Percentiles rank a stretch among this genome's conserved stretches.
These are phyloP conservation scores for Wickerhamiella vanderwaltii DNA, from an alignment of 805 yeast species.

Conservation along the genomic window DNA sequence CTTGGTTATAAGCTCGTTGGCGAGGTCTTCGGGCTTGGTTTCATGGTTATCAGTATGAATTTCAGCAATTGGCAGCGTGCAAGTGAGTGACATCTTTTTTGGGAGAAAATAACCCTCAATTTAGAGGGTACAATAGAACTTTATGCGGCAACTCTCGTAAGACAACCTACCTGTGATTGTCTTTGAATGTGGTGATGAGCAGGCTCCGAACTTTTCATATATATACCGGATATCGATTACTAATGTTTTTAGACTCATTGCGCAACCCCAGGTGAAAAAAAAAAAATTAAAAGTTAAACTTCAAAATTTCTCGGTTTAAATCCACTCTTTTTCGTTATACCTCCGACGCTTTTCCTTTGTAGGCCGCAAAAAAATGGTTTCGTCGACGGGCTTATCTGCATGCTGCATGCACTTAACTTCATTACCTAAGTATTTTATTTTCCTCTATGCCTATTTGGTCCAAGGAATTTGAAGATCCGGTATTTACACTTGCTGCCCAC, in stretches of 20 bases:
- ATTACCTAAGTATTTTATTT: too few relatives aligned
- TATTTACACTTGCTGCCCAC: slow-evolving; percentile 70
- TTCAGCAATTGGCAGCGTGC: not conserved
- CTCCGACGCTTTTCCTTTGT: too few relatives aligned
- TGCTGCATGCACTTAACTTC: too few relatives aligned
- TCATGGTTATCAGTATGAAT: not conserved
- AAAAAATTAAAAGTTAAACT: too few relatives aligned
- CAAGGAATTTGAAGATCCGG: slow-evolving; percentile 25
- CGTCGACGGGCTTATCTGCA: too few relatives aligned
- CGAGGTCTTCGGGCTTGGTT: slow-evolving; percentile 4
- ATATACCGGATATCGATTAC: too few relatives aligned
- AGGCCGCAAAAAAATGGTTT: too few relatives aligned
- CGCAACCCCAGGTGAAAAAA: too few relatives aligned
- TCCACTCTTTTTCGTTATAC: too few relatives aligned
- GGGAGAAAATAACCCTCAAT: slow-evolving; percentile 13
- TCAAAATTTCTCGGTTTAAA: too few relatives aligned
- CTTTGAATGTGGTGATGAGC: slow-evolving; percentile 1
- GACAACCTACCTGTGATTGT: slow-evolving; percentile 13
- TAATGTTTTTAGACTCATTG: too few relatives aligned
- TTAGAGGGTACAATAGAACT: slow-evolving; percentile 20
- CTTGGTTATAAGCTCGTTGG: slow-evolving; percentile 5
- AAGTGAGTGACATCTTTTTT: slow-evolving; percentile 9
- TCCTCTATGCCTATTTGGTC: slow-evolving; percentile 17
- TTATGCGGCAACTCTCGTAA: slow-evolving; percentile 27
- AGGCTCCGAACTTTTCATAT: too few relatives aligned